Evolutionary conservation across 202 grass and related monocot genomes (phyloP), one percentile per base, ranked within the genome.

Genomic region (Musa balbisiana): DNA sequence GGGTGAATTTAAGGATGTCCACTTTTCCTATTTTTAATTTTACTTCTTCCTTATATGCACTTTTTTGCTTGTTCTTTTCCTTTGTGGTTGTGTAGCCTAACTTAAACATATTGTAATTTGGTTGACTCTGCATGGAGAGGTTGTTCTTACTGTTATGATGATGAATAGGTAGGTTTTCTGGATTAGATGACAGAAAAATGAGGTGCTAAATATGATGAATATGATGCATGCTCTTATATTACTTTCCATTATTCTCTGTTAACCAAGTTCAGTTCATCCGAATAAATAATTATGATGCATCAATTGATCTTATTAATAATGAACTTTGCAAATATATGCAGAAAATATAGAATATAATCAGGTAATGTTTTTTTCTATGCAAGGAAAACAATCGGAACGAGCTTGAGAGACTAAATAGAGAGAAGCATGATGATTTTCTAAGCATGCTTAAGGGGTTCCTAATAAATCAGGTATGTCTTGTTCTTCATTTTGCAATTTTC

Each of bases 371-470:
- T 70, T 51, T 16, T n/a, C 51, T 51, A 6, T 79, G 76, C 85
- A 98, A 89, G 91, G 91, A 92, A 78, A 92, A 98, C 85, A 98
- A 94, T 78, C 79, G 87, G 59, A 83, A 51, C 68, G 95, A 94
- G 76, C 83, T 98, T 63, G 76, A 86, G 59, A 86, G 91, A 73
- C 53, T 98, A 54, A 91, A 98, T 64, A 75, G 27, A 79, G 88
- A 98, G 82, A 91, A 80, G 78, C 86, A 87, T 53, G 87, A 88
- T 73, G 91, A 98, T 84, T 85, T 94, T 49, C 53, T 94, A 21
- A 80, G 54, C 68, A 98, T 98, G 95, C 65, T 94, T 14, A 94
- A 92, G 83, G 95, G 95, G 67, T 98, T 90, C 67, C 85, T 98
- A 72, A 68, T 82, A 84, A 92, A 84, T 74, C 95, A 98, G 89